A percentile compares a stretch with the other conserved stretches of the same genome.
These are phyloP conservation scores for Mimosa bimucronata DNA, from an alignment of 306 rosid species.

Conservation along the genomic window DNA sequence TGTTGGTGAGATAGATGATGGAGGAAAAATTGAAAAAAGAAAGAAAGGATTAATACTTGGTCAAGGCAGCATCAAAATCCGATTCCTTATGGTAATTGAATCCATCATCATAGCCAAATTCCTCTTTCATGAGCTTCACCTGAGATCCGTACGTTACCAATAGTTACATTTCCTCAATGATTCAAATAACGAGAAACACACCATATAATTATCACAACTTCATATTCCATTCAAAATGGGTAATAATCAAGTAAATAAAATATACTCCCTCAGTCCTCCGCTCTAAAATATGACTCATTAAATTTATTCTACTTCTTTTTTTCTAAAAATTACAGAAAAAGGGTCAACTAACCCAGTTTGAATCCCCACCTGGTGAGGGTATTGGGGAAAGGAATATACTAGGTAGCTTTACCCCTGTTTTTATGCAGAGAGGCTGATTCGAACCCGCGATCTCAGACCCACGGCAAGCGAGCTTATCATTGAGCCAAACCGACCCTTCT, in stretches of 20 bases:
- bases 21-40: background rate
- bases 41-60: constrained; percentile 39
- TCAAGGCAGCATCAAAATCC: constrained; percentile 61
- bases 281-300: too few species aligned
- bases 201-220: background rate
- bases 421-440: too few species aligned
- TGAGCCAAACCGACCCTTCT: too few species aligned
- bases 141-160: background rate
- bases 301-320: too few species aligned
- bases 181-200: background rate
- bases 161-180: background rate
- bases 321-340: too few species aligned
- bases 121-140: constrained; percentile 68
- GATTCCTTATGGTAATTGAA: constrained; percentile 64
- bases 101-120: constrained; percentile 73
- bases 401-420: too few species aligned
- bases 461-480: too few species aligned
- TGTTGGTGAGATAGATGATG: background rate
- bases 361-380: too few species aligned
- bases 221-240: background rate
- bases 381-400: too few species aligned
- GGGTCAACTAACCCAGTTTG: too few species aligned
- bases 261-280: too few species aligned
- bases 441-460: too few species aligned
- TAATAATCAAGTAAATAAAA: background rate